phyloP scores from a whole-genome alignment of 1,284 basidiomycete species.

The Apiotrichum mycotoxinovorans region DNA sequence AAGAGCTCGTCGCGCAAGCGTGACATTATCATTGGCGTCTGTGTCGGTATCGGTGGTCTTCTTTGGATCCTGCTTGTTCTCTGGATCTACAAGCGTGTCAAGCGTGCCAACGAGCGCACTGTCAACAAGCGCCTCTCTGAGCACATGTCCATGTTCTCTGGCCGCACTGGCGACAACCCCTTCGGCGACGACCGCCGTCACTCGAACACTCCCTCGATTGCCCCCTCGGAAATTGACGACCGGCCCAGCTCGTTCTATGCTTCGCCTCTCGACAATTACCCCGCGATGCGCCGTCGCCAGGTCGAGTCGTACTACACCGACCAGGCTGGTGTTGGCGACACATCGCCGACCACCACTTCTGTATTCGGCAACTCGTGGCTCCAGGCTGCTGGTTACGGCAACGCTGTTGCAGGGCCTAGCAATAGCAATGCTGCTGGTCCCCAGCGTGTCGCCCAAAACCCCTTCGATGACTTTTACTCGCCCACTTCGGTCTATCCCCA shows the following conservation, averaged over 20 bases:
- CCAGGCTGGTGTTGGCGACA: constrained; percentile 15
- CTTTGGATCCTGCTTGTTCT: constrained; percentile 48
- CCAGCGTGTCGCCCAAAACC: constrained; percentile 31
- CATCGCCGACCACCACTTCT: constrained; percentile 9
- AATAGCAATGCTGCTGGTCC: neutral
- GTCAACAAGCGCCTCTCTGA: constrained; percentile 49
- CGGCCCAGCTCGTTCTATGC: constrained; percentile 51
- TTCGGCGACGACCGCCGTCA: constrained; percentile 27
- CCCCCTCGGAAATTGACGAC: constrained; percentile 48
- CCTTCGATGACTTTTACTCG: constrained; percentile 48
- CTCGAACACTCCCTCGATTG: constrained; percentile 40
- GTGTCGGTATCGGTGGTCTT: constrained; percentile 46
- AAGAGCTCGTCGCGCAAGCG: constrained; percentile 28
- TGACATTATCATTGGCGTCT: constrained; percentile 51
- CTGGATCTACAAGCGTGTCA: constrained; percentile 50
- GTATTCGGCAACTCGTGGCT: constrained; percentile 31
- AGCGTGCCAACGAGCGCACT: constrained; percentile 45
- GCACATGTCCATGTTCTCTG: constrained; percentile 49
- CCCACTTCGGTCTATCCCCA: constrained; percentile 26
- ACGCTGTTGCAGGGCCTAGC: neutral
- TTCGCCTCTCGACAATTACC: constrained; percentile 47
- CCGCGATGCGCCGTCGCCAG: constrained; percentile 32
- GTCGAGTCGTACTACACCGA: constrained; percentile 21
- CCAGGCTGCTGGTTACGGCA: constrained; percentile 11
- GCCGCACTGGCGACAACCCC: constrained; percentile 22